These are phyloP conservation scores for Pestalotiopsis sp. DNA, from an alignment of 2,329 filamentous ascomycete species.

Conservation along the genomic window DNA sequence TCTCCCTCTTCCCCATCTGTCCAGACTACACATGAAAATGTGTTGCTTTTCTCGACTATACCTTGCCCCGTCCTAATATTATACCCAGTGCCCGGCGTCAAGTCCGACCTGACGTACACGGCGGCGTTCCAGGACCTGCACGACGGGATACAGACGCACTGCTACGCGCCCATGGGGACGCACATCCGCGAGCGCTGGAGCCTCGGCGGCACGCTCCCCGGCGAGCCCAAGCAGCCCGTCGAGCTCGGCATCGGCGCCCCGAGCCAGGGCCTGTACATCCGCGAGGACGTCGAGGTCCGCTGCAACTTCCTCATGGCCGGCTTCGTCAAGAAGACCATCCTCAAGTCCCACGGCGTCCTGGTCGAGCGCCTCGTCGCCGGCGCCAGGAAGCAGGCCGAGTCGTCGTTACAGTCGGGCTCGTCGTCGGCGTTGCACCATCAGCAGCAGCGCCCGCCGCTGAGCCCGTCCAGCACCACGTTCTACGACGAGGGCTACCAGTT, in stretches of 20 bases:
- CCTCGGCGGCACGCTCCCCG: conserved; percentile 70
- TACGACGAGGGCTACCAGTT: neutral
- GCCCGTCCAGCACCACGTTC: conserved; percentile 45
- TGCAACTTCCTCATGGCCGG: conserved; percentile 75
- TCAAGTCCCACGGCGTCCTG: conserved; percentile 71
- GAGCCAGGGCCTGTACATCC: conserved; percentile 70
- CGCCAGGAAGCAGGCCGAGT: conserved; percentile 14
- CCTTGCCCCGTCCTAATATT: neutral
- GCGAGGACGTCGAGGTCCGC: conserved; percentile 82
- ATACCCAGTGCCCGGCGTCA: conserved; percentile 59
- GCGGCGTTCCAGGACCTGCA: conserved; percentile 78
- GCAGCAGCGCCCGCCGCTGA: conserved; percentile 44
- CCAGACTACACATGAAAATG: neutral
- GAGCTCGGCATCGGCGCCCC: conserved; percentile 71
- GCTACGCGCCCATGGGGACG: conserved; percentile 79
- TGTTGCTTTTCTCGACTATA: neutral
- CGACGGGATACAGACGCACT: conserved; percentile 77
- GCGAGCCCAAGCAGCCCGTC: conserved; percentile 64
- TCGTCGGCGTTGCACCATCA: conserved; percentile 55
- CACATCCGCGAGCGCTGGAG: conserved; percentile 80
- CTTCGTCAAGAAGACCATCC: conserved; percentile 83
- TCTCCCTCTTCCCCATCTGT: neutral
- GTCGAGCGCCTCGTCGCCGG: conserved; percentile 60
- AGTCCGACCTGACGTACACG: conserved; percentile 74
- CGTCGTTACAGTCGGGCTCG: neutral